Evolutionary conservation across 495 filamentous ascomycete genomes (phyloP), one percentile per base, ranked within the genome.

Genomic region (Aspergillus saccharolyticus): DNA sequence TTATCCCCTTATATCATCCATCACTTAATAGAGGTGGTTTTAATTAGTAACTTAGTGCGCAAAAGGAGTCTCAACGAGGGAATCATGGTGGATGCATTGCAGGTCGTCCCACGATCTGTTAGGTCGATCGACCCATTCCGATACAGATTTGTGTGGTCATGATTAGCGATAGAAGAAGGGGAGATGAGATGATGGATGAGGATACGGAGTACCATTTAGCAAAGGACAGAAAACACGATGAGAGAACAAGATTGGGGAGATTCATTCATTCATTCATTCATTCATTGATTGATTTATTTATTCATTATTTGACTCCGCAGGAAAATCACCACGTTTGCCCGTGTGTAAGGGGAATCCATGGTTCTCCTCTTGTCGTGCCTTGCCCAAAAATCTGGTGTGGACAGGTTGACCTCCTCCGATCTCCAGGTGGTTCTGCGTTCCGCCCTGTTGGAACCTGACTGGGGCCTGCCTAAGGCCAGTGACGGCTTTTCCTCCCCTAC

Each of bases 381-480:
- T 42, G 42, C 46, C 50, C 42, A 44, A 54, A 39, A 39, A 39
- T 39, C 33, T 39, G 33, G 2, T 39, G 4, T 39, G 4, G 33
- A 12, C 10, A n/a, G n/a, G n/a, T n/a, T n/a, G n/a, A n/a, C n/a
- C n/a, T n/a, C n/a, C n/a, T n/a, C n/a, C n/a, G n/a, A n/a, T n/a
- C n/a, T n/a, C n/a, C n/a, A n/a, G 12, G 33, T 39, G 16, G 44
- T 47, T 51, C 18, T 22, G 21, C 42, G 52, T 54, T 54, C 52
- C 52, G 52, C 52, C 3, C 20, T 54, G 39, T 42, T 54, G 52
- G 52, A 45, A 54, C 39, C 52, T 17, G 39, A 44, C 52, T 30
- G 42, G 33, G 12, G 51, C 16, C 52, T 45, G 51, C 16, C 52
- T 45, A 45, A 45, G 22, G 22, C 47, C 17, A 30, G 42, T 19